These are phyloP conservation scores for Aureobasidium sp. DNA, from an alignment of 2,329 filamentous ascomycete genomes.

Conservation along the genomic window DNA sequence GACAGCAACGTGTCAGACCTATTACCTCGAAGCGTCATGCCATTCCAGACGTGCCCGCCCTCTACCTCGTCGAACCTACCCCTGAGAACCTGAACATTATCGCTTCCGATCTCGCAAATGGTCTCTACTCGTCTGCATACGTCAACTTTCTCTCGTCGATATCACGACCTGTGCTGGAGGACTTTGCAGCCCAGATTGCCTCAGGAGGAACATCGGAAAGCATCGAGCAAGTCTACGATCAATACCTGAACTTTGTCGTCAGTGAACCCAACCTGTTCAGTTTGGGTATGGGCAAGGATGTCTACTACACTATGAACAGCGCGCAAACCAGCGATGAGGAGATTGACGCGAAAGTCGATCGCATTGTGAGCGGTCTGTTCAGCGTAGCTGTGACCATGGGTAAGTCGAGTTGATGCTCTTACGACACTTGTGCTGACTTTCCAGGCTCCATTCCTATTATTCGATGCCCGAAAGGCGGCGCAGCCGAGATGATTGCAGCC, in stretches of 20 bases:
- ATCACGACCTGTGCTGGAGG: constrained; percentile 80
- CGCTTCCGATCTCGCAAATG: constrained; percentile 74
- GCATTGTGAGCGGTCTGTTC: constrained; percentile 92
- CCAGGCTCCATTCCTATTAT: constrained; percentile 83
- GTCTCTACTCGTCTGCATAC: constrained; percentile 86
- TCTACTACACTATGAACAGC: constrained; percentile 92
- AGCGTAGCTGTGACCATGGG: constrained; percentile 98
- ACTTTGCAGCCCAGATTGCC: constrained; percentile 85
- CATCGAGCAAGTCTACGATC: constrained; percentile 88
- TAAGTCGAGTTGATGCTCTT: constrained; percentile 28
- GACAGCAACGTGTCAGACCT: constrained; percentile 44
- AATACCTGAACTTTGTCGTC: constrained; percentile 96
- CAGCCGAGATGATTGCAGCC: constrained; percentile 86
- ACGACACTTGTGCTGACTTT: background rate
- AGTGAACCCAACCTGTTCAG: constrained; percentile 94
- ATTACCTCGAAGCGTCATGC: constrained; percentile 73
- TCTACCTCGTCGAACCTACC: constrained; percentile 92
- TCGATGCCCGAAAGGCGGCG: constrained; percentile 82
- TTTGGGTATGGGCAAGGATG: constrained; percentile 83
- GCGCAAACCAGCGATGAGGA: constrained; percentile 83
- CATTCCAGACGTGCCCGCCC: constrained; percentile 91
- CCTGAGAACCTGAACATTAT: constrained; percentile 71
- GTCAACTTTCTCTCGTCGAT: constrained; percentile 96
- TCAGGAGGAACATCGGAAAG: constrained; percentile 76
- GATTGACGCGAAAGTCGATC: constrained; percentile 77